A percentile compares a stretch with the other conserved stretches of the same genome.
Conservation (phyloP, 331 rosid species). For the Rhamnella rubrinervis region DNA sequence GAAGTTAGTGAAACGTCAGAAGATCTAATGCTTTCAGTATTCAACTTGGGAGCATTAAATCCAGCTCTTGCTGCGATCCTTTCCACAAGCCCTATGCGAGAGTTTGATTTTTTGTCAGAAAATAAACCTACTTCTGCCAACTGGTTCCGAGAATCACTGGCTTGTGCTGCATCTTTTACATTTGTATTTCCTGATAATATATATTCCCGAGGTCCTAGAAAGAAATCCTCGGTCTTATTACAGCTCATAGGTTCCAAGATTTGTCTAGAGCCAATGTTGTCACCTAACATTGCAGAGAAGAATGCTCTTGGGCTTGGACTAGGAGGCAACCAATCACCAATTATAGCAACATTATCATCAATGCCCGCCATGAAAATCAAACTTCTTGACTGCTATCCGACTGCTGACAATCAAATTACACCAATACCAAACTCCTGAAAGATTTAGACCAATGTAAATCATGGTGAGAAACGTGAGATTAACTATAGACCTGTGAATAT, state of each 20-base stretch:
- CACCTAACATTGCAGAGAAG: constrained; percentile 65
- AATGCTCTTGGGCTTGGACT: constrained; percentile 72
- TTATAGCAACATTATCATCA: constrained; percentile 62
- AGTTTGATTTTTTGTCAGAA: constrained; percentile 42
- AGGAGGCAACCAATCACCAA: constrained; percentile 73
- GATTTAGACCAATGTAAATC: constrained; percentile 2
- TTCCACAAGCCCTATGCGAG: constrained; percentile 74
- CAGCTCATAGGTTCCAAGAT: constrained; percentile 38
- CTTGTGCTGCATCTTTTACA: constrained; percentile 28
- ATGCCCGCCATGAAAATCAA: constrained; percentile 73
- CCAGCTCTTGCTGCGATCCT: constrained; percentile 95
- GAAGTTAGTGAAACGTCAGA: constrained; percentile 58
- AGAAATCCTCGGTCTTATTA: constrained; percentile 45
- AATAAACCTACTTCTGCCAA: constrained; percentile 30
- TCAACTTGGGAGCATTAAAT: constrained; percentile 93
- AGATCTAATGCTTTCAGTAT: constrained; percentile 83
- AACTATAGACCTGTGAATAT: neutral
- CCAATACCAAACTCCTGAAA: constrained; percentile 33
- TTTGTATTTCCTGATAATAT: constrained; percentile 20
- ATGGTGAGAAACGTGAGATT: constrained; percentile 2
- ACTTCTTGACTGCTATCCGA: neutral
- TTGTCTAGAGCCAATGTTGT: constrained; percentile 49
- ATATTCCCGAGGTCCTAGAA: constrained; percentile 38
- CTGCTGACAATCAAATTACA: constrained; percentile 20
- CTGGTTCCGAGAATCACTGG: constrained; percentile 36